These are phyloP conservation scores for Periconia sp. DNA, from an alignment of 2,329 filamentous ascomycete species.

Conservation along the genomic window DNA sequence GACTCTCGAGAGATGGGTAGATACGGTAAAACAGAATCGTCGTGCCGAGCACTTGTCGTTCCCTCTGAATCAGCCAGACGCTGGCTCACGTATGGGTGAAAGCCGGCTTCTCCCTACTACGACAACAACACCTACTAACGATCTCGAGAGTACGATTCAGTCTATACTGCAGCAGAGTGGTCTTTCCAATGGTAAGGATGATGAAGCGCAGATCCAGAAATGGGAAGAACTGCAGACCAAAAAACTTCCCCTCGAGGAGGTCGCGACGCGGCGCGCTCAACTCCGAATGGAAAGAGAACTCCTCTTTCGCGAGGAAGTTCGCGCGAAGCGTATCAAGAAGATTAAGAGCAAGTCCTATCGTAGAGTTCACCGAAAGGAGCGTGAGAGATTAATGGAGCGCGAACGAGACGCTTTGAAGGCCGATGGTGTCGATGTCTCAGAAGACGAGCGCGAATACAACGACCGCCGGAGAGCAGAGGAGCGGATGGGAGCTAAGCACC, in stretches of 20 bases:
- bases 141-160: conserved; percentile 85
- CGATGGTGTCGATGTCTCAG: conserved; percentile 65
- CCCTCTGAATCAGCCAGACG: conserved; percentile 77
- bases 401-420: conserved; percentile 65
- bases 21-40: conserved; percentile 93
- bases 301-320: conserved; percentile 85
- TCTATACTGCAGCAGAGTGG: conserved; percentile 91
- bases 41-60: conserved; percentile 90
- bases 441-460: conserved; percentile 68
- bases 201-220: conserved; percentile 70
- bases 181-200: conserved; percentile 66
- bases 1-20: conserved; percentile 87
- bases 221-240: conserved; percentile 74
- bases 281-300: conserved; percentile 82
- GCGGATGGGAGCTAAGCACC: conserved; percentile 83
- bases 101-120: conserved; percentile 67
- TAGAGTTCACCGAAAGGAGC: conserved; percentile 84
- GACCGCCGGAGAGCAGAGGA: conserved; percentile 82
- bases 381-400: conserved; percentile 63
- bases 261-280: conserved; percentile 74
- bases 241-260: conserved; percentile 73
- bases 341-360: conserved; percentile 98
- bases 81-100: conserved; percentile 64
- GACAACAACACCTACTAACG: conserved; percentile 70
- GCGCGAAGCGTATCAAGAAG: conserved; percentile 93